These are phyloP conservation scores for Aciculoconidium aculeatum DNA, from an alignment of 805 yeast genomes.

Conservation along the genomic window DNA sequence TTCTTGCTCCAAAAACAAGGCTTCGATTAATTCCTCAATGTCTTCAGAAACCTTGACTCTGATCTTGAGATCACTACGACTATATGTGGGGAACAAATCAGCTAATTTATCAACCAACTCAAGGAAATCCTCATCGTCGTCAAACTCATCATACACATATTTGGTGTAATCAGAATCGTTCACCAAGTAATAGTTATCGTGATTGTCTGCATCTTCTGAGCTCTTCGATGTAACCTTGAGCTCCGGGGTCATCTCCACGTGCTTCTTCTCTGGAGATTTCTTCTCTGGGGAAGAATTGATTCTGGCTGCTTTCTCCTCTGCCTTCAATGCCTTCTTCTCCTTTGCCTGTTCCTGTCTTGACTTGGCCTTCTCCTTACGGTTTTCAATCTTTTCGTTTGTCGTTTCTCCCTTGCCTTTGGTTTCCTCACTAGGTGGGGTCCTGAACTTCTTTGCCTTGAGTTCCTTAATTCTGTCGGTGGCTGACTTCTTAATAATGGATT, in stretches of 20 bases:
- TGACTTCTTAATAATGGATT: no score
- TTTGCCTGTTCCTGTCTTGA: not conserved
- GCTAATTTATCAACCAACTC: conserved; percentile 16
- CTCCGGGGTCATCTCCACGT: no score
- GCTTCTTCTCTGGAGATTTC: conserved; percentile 1
- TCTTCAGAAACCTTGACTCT: conserved; percentile 19
- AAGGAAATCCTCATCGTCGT: conserved; percentile 11
- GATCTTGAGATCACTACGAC: conserved; percentile 21
- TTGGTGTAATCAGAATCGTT: conserved; percentile 8
- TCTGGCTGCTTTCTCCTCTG: not conserved
- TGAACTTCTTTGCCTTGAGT: no score
- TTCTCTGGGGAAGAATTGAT: not conserved
- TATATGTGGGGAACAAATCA: conserved; percentile 22
- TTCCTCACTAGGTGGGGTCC: no score
- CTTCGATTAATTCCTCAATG: conserved; percentile 20
- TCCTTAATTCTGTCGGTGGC: no score
- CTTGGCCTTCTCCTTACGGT: conserved; percentile 1
- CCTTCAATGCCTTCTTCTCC: not conserved
- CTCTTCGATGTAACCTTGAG: no score
- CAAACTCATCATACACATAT: conserved; percentile 12
- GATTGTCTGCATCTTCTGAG: conserved; percentile 2
- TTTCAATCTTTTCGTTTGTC: conserved; percentile 1
- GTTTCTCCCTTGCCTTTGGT: no score
- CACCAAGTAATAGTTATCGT: conserved; percentile 4
- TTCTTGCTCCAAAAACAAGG: conserved; percentile 15